Conservation (phyloP, 2,329 filamentous ascomycete species). For the Aspergillus sp. region DNA sequence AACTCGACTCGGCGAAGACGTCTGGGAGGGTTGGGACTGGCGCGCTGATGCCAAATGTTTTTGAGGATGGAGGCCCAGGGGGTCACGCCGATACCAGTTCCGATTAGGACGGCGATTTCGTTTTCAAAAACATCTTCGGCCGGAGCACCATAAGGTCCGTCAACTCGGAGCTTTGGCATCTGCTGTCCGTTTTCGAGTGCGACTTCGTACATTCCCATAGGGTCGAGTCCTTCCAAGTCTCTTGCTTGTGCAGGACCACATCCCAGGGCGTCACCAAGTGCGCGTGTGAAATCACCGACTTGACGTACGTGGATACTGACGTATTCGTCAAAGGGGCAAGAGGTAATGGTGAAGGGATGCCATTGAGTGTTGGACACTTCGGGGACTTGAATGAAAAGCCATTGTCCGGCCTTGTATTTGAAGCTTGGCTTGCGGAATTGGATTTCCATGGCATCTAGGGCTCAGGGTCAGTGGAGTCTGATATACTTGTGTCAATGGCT, state of each 20-base stretch:
- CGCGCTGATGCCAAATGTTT: slow-evolving; percentile 96
- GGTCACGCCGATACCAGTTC: slow-evolving; percentile 82
- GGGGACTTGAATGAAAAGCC: slow-evolving; percentile 94
- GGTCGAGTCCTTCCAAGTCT: slow-evolving; percentile 86
- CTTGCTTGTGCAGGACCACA: slow-evolving; percentile 84
- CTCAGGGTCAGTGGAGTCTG: neutral
- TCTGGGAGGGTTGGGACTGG: slow-evolving; percentile 81
- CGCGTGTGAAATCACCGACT: slow-evolving; percentile 91
- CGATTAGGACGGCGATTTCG: slow-evolving; percentile 75
- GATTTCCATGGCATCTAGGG: slow-evolving; percentile 84
- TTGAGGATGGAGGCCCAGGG: slow-evolving; percentile 87
- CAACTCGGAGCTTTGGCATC: slow-evolving; percentile 87
- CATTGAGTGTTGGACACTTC: slow-evolving; percentile 87
- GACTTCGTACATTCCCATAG: slow-evolving; percentile 96
- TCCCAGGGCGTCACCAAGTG: slow-evolving; percentile 94
- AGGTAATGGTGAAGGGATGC: slow-evolving; percentile 99
- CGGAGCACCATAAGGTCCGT: slow-evolving; percentile 93
- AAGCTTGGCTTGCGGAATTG: slow-evolving; percentile 96
- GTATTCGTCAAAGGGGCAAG: slow-evolving; percentile 93
- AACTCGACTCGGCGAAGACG: slow-evolving; percentile 95
- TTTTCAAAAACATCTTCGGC: slow-evolving; percentile 98
- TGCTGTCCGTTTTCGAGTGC: slow-evolving; percentile 88
- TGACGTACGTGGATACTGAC: slow-evolving; percentile 93
- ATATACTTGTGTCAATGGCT: neutral
- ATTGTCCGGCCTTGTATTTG: slow-evolving; percentile 97